Percentiles rank a stretch among this genome's conserved stretches.
These are phyloP conservation scores for Moesziomyces antarcticus DNA, from an alignment of 1,284 basidiomycete genomes.

Conservation along the genomic window DNA sequence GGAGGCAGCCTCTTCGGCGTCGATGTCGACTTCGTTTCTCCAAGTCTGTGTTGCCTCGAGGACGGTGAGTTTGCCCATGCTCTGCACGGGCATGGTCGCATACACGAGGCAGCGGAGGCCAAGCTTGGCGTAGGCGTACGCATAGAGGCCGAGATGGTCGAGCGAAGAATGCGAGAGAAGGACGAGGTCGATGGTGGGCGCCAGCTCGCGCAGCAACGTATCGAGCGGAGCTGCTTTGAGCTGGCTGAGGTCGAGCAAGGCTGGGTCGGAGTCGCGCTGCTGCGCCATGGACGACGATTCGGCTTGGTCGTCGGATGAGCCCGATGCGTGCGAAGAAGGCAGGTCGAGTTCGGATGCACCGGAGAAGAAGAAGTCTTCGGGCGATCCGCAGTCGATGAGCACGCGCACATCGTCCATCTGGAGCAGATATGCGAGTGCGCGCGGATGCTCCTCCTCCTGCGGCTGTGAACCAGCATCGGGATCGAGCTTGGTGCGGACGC, in stretches of 20 bases:
- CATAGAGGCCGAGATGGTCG: conserved; percentile 86
- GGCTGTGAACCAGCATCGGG: conserved; percentile 3
- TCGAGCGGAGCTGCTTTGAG: conserved; percentile 45
- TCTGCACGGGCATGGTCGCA: conserved; percentile 92
- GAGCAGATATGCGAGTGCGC: conserved; percentile 76
- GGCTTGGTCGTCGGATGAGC: conserved; percentile 9
- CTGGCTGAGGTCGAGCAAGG: conserved; percentile 26
- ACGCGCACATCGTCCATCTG: conserved; percentile 95
- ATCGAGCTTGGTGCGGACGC: conserved; percentile 39
- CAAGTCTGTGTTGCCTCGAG: conserved; percentile 58
- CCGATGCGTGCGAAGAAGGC: neutral
- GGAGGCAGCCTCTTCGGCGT: conserved; percentile 3
- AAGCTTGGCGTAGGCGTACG: conserved; percentile 88
- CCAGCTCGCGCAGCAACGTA: conserved; percentile 66
- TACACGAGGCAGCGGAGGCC: conserved; percentile 92
- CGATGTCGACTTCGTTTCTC: conserved; percentile 61
- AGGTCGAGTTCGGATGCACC: conserved; percentile 2
- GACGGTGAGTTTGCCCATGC: conserved; percentile 88
- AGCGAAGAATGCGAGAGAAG: conserved; percentile 93
- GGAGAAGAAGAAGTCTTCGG: conserved; percentile 61
- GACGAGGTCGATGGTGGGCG: conserved; percentile 83
- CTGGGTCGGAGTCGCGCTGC: conserved; percentile 15
- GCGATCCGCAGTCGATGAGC: conserved; percentile 86
- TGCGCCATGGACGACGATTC: conserved; percentile 48
- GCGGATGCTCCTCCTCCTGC: conserved; percentile 50